Evolutionary conservation across 352 stramenopile species (phyloP).

Genomic region (Ochromonadaceae sp.): DNA sequence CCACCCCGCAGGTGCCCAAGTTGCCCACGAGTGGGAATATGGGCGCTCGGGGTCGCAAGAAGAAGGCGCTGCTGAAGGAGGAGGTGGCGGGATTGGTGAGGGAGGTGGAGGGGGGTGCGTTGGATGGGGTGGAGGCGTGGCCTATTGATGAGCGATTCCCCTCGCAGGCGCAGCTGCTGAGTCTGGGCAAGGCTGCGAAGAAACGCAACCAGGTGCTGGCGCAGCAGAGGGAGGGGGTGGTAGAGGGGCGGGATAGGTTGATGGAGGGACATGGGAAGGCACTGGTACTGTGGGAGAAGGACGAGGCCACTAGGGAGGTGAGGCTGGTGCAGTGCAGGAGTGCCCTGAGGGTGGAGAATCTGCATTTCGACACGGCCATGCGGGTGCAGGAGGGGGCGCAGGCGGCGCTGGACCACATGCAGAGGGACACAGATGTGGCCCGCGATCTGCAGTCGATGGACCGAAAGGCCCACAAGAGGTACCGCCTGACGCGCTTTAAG

Average conservation of each 20-base stretch:
- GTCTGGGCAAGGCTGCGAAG: background rate
- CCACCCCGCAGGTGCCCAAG: background rate
- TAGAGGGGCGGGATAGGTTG: background rate
- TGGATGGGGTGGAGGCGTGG: background rate
- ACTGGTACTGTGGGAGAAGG: no score
- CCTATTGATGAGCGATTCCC: background rate
- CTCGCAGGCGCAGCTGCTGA: background rate
- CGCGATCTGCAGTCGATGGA: no score
- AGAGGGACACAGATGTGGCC: no score
- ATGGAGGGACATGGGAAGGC: background rate
- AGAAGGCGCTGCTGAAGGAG: background rate
- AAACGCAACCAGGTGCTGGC: background rate
- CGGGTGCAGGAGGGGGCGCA: no score
- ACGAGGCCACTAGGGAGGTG: no score
- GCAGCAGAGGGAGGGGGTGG: background rate
- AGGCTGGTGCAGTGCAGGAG: no score
- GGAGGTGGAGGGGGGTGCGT: background rate
- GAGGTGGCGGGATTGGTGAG: background rate
- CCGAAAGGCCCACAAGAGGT: no score
- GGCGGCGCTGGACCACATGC: no score
- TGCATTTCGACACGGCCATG: no score
- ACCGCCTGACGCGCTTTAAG: background rate
- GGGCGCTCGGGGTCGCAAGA: constrained; percentile 11
- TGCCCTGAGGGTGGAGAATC: no score
- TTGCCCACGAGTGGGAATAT: background rate